A percentile compares a stretch with the other conserved stretches of the same genome.
Evolutionary conservation across 2,329 filamentous ascomycete genomes (phyloP).

Genomic region (Nigrograna mackinnonii): DNA sequence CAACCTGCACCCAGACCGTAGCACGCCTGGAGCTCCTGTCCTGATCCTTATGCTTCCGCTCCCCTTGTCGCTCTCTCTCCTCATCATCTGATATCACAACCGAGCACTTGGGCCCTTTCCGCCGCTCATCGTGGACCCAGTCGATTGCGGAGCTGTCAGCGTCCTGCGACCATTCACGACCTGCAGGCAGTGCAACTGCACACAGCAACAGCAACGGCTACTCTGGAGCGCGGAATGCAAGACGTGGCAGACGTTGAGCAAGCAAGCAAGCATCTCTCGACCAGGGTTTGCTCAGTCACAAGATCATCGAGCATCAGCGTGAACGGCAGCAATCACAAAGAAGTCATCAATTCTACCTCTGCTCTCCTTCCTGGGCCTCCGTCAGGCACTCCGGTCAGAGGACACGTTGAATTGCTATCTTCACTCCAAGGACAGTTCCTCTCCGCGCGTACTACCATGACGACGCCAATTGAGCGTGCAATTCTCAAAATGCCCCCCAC

Average conservation of each 20-base stretch:
- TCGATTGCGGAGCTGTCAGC: constrained; percentile 12
- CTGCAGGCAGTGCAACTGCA: constrained; percentile 21
- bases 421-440: too few species aligned
- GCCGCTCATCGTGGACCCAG: constrained; percentile 33
- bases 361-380: too few species aligned
- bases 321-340: too few species aligned
- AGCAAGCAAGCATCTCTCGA: too few species aligned
- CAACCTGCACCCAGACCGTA: constrained; percentile 13
- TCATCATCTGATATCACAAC: constrained; percentile 41
- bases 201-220: too few species aligned
- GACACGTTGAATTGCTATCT: constrained; percentile 1
- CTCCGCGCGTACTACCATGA: too few species aligned
- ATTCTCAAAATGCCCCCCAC: too few species aligned
- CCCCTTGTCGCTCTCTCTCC: constrained; percentile 23
- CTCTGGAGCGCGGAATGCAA: constrained; percentile 21
- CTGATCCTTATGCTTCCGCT: too few species aligned
- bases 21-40: too few species aligned
- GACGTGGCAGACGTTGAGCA: constrained; percentile 35
- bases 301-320: constrained; percentile 29
- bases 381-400: too few species aligned
- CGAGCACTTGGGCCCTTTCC: constrained; percentile 17
- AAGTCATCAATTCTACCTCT: too few species aligned
- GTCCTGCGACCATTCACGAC: constrained; percentile 14
- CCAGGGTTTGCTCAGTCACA: constrained; percentile 21
- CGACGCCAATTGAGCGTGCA: background rate